These are phyloP conservation scores for Pezicula radicicola DNA, from an alignment of 2,329 filamentous ascomycete species.

Conservation along the genomic window DNA sequence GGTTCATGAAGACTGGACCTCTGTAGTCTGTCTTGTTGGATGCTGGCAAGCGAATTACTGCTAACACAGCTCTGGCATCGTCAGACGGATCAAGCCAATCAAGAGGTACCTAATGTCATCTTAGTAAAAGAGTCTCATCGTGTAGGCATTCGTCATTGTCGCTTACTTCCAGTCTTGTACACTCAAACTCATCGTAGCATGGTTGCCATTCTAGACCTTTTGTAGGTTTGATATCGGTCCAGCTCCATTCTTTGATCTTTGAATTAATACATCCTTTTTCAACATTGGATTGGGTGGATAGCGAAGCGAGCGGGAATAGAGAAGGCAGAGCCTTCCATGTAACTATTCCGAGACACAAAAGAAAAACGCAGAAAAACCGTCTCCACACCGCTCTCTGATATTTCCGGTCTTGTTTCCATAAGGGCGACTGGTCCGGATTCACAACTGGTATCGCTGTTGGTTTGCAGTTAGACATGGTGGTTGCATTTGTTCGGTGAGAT, in stretches of 20 bases:
- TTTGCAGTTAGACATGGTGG: no score
- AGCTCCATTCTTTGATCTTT: neutral
- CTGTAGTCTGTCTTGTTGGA: slow-evolving; percentile 2
- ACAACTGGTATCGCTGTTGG: no score
- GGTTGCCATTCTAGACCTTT: slow-evolving; percentile 10
- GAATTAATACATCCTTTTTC: neutral
- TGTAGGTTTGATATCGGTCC: slow-evolving; percentile 1
- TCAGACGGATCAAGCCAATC: slow-evolving; percentile 9
- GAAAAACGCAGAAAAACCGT: no score
- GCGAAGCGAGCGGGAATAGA: no score
- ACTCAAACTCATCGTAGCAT: slow-evolving; percentile 10
- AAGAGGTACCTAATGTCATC: slow-evolving; percentile 2
- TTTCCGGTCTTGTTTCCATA: no score
- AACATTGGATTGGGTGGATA: neutral
- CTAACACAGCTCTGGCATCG: slow-evolving; percentile 1
- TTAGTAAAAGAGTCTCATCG: neutral
- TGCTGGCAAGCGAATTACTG: slow-evolving; percentile 5
- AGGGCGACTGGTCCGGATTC: no score
- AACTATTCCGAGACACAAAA: no score
- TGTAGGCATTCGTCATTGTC: neutral
- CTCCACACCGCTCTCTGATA: no score
- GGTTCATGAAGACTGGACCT: slow-evolving; percentile 4
- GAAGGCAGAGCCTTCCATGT: no score
- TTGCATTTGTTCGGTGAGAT: no score
- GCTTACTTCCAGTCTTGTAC: slow-evolving; percentile 11